A percentile compares a stretch with the other conserved stretches of the same genome.
Conservation (phyloP, 2,329 filamentous ascomycete genomes). For the Paraphoma sp. region DNA sequence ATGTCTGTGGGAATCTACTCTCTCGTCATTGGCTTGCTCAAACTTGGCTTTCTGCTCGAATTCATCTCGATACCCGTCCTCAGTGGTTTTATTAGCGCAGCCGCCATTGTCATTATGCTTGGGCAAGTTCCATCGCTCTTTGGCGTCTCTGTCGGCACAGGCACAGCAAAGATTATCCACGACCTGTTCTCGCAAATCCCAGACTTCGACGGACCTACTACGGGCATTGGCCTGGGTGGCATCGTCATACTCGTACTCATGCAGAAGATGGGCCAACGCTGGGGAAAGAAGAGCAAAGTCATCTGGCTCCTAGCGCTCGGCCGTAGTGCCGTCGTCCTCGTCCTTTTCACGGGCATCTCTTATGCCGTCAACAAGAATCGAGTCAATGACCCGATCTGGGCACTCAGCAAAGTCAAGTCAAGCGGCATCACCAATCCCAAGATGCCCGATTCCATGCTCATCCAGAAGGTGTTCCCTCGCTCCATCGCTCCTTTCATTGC, state of each 20-base stretch:
- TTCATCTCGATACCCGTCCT: slow-evolving; percentile 71
- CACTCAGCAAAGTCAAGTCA: slow-evolving; percentile 63
- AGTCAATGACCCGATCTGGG: slow-evolving; percentile 59
- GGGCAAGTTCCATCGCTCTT: slow-evolving; percentile 69
- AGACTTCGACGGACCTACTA: slow-evolving; percentile 64
- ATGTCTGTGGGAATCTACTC: slow-evolving; percentile 69
- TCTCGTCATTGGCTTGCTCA: slow-evolving; percentile 65
- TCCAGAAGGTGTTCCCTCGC: slow-evolving; percentile 61
- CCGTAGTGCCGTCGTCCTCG: slow-evolving; percentile 65
- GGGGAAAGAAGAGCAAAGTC: slow-evolving; percentile 64
- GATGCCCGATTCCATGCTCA: slow-evolving; percentile 56
- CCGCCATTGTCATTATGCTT: slow-evolving; percentile 69
- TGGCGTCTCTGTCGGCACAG: slow-evolving; percentile 59
- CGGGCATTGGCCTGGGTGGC: slow-evolving; percentile 64
- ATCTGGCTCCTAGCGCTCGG: slow-evolving; percentile 67
- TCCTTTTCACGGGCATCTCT: slow-evolving; percentile 69
- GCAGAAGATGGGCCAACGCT: slow-evolving; percentile 64
- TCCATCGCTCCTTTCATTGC: slow-evolving; percentile 68
- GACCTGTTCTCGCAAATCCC: slow-evolving; percentile 65
- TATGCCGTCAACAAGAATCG: slow-evolving; percentile 65
- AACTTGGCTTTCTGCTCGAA: slow-evolving; percentile 69
- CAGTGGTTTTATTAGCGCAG: slow-evolving; percentile 70
- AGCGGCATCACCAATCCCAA: slow-evolving; percentile 61
- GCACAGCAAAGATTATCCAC: slow-evolving; percentile 64
- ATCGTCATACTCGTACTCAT: slow-evolving; percentile 64